Percentiles rank a stretch among this genome's conserved stretches.
phyloP scores from a whole-genome alignment of 1,284 basidiomycete species.

The Rhodotorula sp. region DNA sequence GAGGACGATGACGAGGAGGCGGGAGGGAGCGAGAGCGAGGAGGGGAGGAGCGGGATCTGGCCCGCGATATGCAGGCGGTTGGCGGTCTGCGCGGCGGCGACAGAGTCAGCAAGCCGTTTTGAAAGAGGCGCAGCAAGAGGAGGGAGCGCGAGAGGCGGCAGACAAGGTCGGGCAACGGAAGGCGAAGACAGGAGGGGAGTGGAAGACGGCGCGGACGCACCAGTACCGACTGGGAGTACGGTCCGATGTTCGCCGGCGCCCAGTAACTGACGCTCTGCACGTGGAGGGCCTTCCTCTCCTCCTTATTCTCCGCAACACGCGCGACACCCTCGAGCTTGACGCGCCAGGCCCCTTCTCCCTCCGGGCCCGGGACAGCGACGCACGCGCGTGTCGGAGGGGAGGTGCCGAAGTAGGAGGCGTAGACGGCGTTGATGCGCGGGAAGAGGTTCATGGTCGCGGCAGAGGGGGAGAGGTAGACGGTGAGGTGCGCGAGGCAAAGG shows the following conservation, averaged over 20 bases:
- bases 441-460: slow-evolving; percentile 69
- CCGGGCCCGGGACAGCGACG: slow-evolving; percentile 62
- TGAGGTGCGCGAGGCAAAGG: slow-evolving; percentile 73
- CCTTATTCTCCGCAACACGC: slow-evolving; percentile 45
- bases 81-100: slow-evolving; percentile 58
- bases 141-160: neutral
- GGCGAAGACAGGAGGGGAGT: neutral
- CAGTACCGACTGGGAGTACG: slow-evolving; percentile 88
- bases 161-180: neutral
- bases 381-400: slow-evolving; percentile 93
- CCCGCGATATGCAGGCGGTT: slow-evolving; percentile 84
- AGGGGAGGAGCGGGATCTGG: slow-evolving; percentile 87
- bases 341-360: slow-evolving; percentile 46
- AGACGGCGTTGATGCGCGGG: slow-evolving; percentile 71
- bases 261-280: slow-evolving; percentile 96
- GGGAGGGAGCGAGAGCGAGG: slow-evolving; percentile 67
- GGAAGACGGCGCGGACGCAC: slow-evolving; percentile 39
- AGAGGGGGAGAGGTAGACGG: slow-evolving; percentile 68
- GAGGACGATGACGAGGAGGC: slow-evolving; percentile 52
- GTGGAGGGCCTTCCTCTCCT: slow-evolving; percentile 70
- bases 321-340: slow-evolving; percentile 78
- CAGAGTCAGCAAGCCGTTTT: too few relatives aligned
- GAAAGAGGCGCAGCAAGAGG: slow-evolving; percentile 16
- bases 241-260: slow-evolving; percentile 98
- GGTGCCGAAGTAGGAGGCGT: slow-evolving; percentile 77